Conservation (phyloP, 2,329 filamentous ascomycete genomes). For the Cyclaneusma minus region DNA sequence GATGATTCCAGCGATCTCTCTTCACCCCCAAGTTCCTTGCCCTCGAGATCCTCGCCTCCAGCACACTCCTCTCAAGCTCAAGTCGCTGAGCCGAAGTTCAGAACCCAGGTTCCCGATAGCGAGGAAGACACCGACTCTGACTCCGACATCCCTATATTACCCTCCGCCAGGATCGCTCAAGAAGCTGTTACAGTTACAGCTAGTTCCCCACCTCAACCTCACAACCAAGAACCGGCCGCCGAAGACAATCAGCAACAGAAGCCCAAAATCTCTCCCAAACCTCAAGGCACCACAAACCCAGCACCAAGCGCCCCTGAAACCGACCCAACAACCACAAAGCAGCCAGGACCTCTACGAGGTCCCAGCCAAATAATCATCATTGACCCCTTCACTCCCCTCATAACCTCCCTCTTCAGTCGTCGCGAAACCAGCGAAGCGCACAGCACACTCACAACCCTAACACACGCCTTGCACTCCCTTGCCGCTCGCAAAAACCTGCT, state of each 20-base stretch:
- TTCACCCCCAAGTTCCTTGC: no score
- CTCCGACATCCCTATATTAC: slow-evolving; percentile 3
- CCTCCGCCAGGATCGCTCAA: slow-evolving; percentile 1
- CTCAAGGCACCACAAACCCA: background rate
- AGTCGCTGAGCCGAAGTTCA: no score
- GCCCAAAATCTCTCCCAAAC: no score
- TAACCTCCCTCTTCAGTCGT: slow-evolving; percentile 35
- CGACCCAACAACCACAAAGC: slow-evolving; percentile 1
- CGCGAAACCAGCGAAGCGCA: slow-evolving; percentile 27
- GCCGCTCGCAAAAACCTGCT: slow-evolving; percentile 12
- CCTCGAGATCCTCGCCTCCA: no score
- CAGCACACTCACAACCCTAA: slow-evolving; percentile 29
- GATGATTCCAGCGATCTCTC: background rate
- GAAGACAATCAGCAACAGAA: no score
- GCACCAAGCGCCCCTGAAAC: background rate
- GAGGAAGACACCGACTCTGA: slow-evolving; percentile 1
- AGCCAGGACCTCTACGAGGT: background rate
- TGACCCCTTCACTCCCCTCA: slow-evolving; percentile 35
- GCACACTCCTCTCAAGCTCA: no score
- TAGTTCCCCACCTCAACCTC: slow-evolving; percentile 1
- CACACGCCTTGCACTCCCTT: slow-evolving; percentile 28
- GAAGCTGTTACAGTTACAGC: slow-evolving; percentile 3
- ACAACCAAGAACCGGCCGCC: no score
- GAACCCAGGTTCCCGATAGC: background rate
- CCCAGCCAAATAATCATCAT: slow-evolving; percentile 33